Base-by-base conservation (phyloP, 2,329 filamentous ascomycete genomes). In the Akanthomyces dipterigenus region DNA sequence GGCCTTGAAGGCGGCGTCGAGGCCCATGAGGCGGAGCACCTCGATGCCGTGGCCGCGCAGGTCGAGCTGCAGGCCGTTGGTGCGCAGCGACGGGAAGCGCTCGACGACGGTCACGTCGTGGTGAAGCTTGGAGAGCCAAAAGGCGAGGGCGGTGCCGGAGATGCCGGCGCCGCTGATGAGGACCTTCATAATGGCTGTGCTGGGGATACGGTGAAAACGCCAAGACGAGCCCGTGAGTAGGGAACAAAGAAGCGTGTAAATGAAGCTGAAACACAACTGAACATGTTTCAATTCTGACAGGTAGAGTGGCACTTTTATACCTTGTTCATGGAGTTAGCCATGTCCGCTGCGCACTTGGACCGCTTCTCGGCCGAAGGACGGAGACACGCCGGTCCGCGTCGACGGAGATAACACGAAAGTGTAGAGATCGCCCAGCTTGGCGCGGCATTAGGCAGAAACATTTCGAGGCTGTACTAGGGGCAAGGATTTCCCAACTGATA, bases 31-130 rank as follows among this genome's bases (percentile, higher is more conserved):
- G 60, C 73, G 77, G 18, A 83, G 68, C 8, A 82, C 76, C 20
- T 80, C 73, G 49, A 85, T 75, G 0, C 78, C 82, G 24, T 77
- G 75, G 14, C 75, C 79, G 3, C 80, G 77, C 2, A 86, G 71
- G 66, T 87, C 84, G 31, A 86, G 69, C 54, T 84, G 81, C 3
- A 79, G 77, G 0, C 83, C 83, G 0, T 73, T 73, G 1, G 74
- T 70, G 2, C 82, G 77, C 0, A 84, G 61, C 42, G n/a, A 56
- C 0, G 76, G 67, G 53, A 69, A 75, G 1, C 73, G 70, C 64
- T 80, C 78, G 55, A 80, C 63, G 9, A 80, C 67, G 2, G 76
- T 79, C 45, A 79, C 69, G 14, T 70, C 57, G 64, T 79, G 70
- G 53, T 71, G 72, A 3, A 70, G 66, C 40, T 70, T 71, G 5